These are phyloP conservation scores for Iris macrosiphon DNA, from an alignment of 106 monocot species.

Conservation along the genomic window DNA sequence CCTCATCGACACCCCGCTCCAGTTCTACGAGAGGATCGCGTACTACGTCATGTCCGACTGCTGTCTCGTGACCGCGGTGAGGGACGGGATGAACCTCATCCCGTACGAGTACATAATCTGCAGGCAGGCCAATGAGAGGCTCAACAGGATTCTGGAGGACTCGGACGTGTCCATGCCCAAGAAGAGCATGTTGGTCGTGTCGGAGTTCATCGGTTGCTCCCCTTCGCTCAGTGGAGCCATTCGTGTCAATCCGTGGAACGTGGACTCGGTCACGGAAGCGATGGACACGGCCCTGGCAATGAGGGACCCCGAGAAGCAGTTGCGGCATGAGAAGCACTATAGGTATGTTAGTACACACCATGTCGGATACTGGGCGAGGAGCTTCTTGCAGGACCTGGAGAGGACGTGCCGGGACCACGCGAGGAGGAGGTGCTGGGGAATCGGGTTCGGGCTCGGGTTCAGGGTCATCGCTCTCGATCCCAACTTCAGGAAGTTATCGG, in stretches of 20 bases:
- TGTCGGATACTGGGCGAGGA: conserved; percentile 47
- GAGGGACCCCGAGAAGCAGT: conserved; percentile 31
- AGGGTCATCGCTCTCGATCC: conserved; percentile 44
- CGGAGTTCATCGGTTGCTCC: conserved; percentile 46
- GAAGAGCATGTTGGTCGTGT: conserved; percentile 46
- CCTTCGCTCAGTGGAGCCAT: conserved; percentile 52
- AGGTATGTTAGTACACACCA: conserved; percentile 46
- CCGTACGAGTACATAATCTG: conserved; percentile 52
- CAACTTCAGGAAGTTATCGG: conserved; percentile 39
- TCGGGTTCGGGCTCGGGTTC: conserved; percentile 42
- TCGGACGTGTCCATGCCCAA: conserved; percentile 14
- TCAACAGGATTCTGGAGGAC: conserved; percentile 18
- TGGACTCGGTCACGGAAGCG: conserved; percentile 44
- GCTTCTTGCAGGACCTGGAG: conserved; percentile 41
- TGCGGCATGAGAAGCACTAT: conserved; percentile 47
- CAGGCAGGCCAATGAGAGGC: conserved; percentile 32
- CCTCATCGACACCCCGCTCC: conserved; percentile 34
- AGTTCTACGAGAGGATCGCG: conserved; percentile 43
- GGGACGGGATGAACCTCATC: conserved; percentile 56
- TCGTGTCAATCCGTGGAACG: conserved; percentile 49
- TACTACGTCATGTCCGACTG: conserved; percentile 46
- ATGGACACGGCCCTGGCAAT: conserved; percentile 31
- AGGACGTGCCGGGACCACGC: conserved; percentile 43
- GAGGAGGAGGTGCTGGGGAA: conserved; percentile 41
- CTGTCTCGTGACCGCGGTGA: conserved; percentile 50